Base-by-base conservation (phyloP, 2,329 filamentous ascomycete species). In the Monosporascus sp. region DNA sequence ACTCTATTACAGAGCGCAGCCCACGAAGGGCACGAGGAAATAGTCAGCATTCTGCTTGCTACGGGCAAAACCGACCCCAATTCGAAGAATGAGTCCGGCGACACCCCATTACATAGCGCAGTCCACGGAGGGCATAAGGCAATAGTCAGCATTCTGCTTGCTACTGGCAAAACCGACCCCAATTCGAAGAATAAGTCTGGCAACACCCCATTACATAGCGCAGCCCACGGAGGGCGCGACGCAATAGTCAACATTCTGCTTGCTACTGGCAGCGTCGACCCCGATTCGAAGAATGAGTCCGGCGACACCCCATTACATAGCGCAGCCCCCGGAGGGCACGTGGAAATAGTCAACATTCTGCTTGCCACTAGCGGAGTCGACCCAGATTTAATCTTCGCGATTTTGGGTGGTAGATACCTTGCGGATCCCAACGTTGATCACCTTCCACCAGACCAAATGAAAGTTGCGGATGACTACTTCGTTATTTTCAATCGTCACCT, bases 401-500 rank as follows among this genome's bases (percentile, higher is more conserved):
- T 26, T 6, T 7, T 26, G 26, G 1, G 6, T 28, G 26, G 5
- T 28, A 28, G 5, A 9, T 14, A 35, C 5, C 80, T 97, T 28
- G 89, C 89, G 49, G 93, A 97, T 60, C 81, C 97, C 55, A 91
- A 96, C 62, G 84, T 89, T 6, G 91, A 97, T 56, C 84, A 89
- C 56, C 80, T 97, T 41, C 91, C 92, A 31, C 82, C 88, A 1
- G 86, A 91, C 63, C 84, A 91, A 59, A 97, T 97, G 80, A 92
- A 93, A 69, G 88, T 91, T 53, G 89, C 90, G 31, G 78, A 83
- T 46, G 93, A 97, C 69, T 99, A 94, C 94, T 96, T 95, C 69
- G 93, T 90, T 45, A 89, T 97, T 60, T 99, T 97, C 80, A 97
- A 99, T 73, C 91, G 87, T 54, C 88, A 96, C 38, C 90, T 89